Base-by-base conservation (phyloP, 164 flowering plant genomes). In the grape (Vitis vinifera) region DNA sequence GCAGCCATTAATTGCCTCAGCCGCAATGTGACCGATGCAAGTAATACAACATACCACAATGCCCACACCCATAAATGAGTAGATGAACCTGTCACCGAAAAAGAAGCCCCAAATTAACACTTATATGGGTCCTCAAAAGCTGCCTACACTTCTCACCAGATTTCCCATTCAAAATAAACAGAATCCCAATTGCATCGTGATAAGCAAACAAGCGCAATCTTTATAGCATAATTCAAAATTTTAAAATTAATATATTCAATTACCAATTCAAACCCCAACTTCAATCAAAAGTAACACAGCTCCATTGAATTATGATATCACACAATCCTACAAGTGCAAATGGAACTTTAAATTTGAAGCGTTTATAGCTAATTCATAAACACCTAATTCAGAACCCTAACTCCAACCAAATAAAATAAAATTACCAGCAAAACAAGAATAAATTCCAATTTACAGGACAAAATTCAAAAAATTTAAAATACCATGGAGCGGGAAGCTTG, bases 401-500 rank as follows among this genome's bases (percentile, higher is more conserved):
- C 27, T 23, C 27, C 27, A 23, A 23, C 27, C 27, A 23, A 23
- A 23, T 23, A 23, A 23, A 23, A 23, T 23, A 23, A 23, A 23
- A 23, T 23, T 23, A 23, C 14, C 4, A 0, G 9, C 13, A 58
- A 51, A 14, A 1, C 51, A 70, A 23, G 1, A 59, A 8, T 8
- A 29, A 31, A 47, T 48, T 17, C 52, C 37, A 59, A 23, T 0
- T 8, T 1, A 51, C 10, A 7, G 13, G 9, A 14, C 55, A 51
- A n/a, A 59, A 14, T 16, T 49, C 55, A 62, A 59, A 68, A 58
- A 59, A 17, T 51, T 14, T 7, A 65, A 11, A 65, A 31, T 82
- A 88, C 97, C 97, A 91, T 3, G 97, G 94, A 73, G 84, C 79
- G 8, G 91, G 94, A 69, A 86, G 82, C 57, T 76, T 73, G 66